Conservation (phyloP, 495 filamentous ascomycete genomes). For the Aspergillus ellipticus region DNA sequence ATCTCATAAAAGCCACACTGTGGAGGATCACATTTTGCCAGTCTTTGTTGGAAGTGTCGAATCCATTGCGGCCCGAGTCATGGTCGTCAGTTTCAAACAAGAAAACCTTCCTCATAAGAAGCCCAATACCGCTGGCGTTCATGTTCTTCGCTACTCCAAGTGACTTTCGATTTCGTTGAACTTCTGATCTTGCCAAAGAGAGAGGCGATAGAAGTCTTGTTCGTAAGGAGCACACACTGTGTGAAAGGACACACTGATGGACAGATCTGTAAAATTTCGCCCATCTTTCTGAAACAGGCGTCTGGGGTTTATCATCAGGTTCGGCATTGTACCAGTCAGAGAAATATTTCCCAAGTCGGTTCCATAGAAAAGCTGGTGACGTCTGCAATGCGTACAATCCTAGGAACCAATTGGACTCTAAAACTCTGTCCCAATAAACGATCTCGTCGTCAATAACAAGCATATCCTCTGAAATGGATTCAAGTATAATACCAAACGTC, state of each 20-base stretch:
- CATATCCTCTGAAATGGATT: constrained; percentile 70
- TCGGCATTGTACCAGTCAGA: constrained; percentile 46
- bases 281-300: constrained; percentile 47
- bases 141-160: constrained; percentile 67
- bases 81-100: constrained; percentile 45
- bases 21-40: constrained; percentile 70
- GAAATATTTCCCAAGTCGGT: constrained; percentile 51
- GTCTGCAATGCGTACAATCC: constrained; percentile 79
- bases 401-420: constrained; percentile 66
- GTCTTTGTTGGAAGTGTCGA: constrained; percentile 43
- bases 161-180: constrained; percentile 60
- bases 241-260: constrained; percentile 57
- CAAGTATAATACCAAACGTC: constrained; percentile 72
- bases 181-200: constrained; percentile 63
- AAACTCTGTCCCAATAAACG: constrained; percentile 86
- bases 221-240: constrained; percentile 57
- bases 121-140: constrained; percentile 80
- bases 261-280: constrained; percentile 77
- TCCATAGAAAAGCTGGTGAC: constrained; percentile 67
- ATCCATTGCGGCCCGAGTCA: constrained; percentile 10
- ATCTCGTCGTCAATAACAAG: constrained; percentile 79
- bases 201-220: constrained; percentile 64
- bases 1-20: constrained; percentile 77
- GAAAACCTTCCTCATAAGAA: constrained; percentile 79
- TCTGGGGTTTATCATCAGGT: neutral